Conservation (phyloP, 768 basidiomycete species). For the Megacollybia marginata region DNA sequence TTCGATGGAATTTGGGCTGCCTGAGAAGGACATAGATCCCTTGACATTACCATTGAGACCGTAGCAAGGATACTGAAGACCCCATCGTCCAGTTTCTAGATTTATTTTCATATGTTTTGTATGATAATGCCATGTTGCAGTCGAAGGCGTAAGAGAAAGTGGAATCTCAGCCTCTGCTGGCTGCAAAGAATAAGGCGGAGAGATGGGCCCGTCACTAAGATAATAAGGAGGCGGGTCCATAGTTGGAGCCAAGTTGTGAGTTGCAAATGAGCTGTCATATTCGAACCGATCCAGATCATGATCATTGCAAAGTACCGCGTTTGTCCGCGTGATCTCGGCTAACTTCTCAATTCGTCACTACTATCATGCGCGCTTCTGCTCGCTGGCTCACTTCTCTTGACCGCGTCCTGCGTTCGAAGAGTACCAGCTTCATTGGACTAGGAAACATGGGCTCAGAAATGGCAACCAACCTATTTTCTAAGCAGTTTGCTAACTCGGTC, state of each 20-base stretch:
- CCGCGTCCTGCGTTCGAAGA: constrained; percentile 27
- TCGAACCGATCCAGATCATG: no score
- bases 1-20: constrained; percentile 26
- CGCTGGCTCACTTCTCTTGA: constrained; percentile 31
- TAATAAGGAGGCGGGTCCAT: no score
- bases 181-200: not conserved
- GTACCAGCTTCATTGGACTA: constrained; percentile 77
- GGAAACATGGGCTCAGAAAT: constrained; percentile 88
- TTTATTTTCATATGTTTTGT: constrained; percentile 32
- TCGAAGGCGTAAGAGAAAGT: no score
- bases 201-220: no score
- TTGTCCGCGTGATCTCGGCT: no score
- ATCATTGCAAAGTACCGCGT: no score
- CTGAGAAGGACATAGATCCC: constrained; percentile 27
- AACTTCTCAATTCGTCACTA: not conserved
- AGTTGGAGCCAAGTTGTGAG: no score
- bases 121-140: constrained; percentile 22
- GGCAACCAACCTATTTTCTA: constrained; percentile 78
- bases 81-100: constrained; percentile 32
- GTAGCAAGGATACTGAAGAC: constrained; percentile 30
- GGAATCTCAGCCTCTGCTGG: not conserved
- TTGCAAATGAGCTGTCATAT: no score
- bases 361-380: constrained; percentile 44
- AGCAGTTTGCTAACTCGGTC: constrained; percentile 45
- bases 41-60: constrained; percentile 33